Evolutionary conservation across 305 asterid genomes (phyloP), one percentile per base, ranked within the genome.

Genomic region (Andrographis paniculata): DNA sequence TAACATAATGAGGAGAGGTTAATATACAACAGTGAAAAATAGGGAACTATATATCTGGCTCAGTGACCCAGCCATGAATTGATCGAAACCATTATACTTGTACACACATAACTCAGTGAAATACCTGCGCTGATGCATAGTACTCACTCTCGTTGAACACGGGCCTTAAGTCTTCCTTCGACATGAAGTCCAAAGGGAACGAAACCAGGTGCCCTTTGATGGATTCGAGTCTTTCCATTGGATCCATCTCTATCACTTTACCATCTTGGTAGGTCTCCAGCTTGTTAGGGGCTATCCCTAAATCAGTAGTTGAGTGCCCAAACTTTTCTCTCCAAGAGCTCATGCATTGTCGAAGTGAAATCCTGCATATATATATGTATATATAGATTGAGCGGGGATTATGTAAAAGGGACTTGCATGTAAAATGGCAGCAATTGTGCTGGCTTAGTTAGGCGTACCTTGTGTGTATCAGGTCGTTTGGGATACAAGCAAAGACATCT

Each of bases 121-220:
- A n/a, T n/a, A n/a, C n/a, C n/a, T n/a, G n/a, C n/a, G n/a, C n/a
- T n/a, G n/a, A n/a, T n/a, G 97, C 95, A 53, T 88, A 88, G 68
- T 82, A 84, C 68, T 89, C 97, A 35, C 95, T 89, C 66, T 89
- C 97, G 17, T 82, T 89, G 54, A 85, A 89, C 14, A 82, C 83
- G 12, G 97, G 95, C 66, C 97, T 82, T 47, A 85, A 60, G 65
- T 89, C 97, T 74, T 89, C 97, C 61, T 64, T 72, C 75, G 63
- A 70, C 97, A 89, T 85, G 52, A 89, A 89, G 47, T 89, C 91
- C 77, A 82, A 58, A 19, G 97, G 95, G 56, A 77, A 89, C 38
- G 95, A 82, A 69, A 89, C 97, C 17, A 89, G 94, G 72, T 85
- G 87, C 12, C 97, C 97, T 65, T 71, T 79, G 24, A 82, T 75